Conservation (phyloP, 2,329 filamentous ascomycete genomes). For the Zymoseptoria tritici region DNA sequence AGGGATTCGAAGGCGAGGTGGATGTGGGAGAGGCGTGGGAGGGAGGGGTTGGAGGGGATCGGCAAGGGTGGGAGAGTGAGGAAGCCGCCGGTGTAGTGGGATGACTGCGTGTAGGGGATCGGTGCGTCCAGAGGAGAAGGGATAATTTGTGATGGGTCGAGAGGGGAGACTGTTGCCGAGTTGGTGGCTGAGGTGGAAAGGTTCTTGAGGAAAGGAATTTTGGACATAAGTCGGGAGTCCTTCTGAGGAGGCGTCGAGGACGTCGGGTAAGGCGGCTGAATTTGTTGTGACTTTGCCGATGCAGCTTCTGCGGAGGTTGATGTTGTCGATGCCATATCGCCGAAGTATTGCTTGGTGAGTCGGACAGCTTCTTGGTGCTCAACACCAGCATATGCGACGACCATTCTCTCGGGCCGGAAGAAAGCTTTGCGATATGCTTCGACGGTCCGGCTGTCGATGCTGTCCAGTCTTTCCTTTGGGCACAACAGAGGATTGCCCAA, state of each 20-base stretch:
- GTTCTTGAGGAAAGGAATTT: constrained; percentile 84
- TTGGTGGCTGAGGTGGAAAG: constrained; percentile 66
- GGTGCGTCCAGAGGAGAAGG: constrained; percentile 38
- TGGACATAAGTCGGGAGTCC: constrained; percentile 65
- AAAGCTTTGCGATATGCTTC: constrained; percentile 74
- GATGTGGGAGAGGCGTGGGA: constrained; percentile 80
- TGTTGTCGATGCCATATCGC: constrained; percentile 59
- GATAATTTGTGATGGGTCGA: constrained; percentile 40
- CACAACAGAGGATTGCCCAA: constrained; percentile 89
- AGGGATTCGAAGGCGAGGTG: constrained; percentile 94
- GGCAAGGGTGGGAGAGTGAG: constrained; percentile 75
- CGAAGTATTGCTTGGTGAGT: constrained; percentile 79
- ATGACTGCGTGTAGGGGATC: constrained; percentile 54
- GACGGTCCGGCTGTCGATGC: constrained; percentile 68
- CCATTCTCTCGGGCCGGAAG: constrained; percentile 82
- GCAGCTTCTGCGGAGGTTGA: constrained; percentile 25
- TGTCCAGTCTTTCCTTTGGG: constrained; percentile 69
- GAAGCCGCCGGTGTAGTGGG: constrained; percentile 91
- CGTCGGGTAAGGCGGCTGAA: constrained; percentile 27
- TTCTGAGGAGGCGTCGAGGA: constrained; percentile 38
- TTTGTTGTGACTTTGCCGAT: constrained; percentile 16
- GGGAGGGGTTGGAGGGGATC: constrained; percentile 66
- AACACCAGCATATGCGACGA: constrained; percentile 91
- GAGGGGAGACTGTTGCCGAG: constrained; percentile 51
- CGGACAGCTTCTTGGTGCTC: constrained; percentile 71